Conservation (phyloP, 2,329 filamentous ascomycete genomes). For the Trichoderma koningii region DNA sequence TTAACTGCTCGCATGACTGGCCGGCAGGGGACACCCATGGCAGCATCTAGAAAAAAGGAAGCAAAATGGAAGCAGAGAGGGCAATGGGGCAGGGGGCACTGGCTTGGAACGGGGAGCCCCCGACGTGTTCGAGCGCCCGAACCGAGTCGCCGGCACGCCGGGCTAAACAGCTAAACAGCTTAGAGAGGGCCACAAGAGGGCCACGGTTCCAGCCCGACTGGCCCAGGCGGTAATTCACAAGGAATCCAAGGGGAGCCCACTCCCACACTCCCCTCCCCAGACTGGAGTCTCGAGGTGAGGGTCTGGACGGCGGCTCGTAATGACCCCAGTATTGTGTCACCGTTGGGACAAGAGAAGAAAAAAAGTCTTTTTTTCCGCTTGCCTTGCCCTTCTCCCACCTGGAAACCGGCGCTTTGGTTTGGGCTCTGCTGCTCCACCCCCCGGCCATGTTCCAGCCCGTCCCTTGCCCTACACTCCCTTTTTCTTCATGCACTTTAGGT, state of each 20-base stretch:
- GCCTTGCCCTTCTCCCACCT: background rate
- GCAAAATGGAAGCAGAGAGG: conserved; percentile 19
- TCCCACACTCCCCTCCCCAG: conserved; percentile 17
- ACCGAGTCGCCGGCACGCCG: conserved; percentile 23
- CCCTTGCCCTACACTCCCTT: background rate
- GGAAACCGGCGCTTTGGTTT: conserved; percentile 25
- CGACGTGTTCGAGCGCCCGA: conserved; percentile 26
- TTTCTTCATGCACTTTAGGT: too few species aligned
- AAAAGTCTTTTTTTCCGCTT: background rate
- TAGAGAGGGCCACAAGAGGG: background rate
- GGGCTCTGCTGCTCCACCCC: conserved; percentile 22
- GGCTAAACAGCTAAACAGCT: conserved; percentile 17
- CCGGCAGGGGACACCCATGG: conserved; percentile 17
- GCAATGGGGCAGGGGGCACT: conserved; percentile 8
- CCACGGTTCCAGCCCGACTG: conserved; percentile 25
- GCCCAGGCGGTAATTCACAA: conserved; percentile 18
- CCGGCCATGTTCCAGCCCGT: conserved; percentile 1
- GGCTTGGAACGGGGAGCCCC: conserved; percentile 16
- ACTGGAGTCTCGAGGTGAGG: background rate
- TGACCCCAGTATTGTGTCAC: conserved; percentile 26
- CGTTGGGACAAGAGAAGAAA: conserved; percentile 1
- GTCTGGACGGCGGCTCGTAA: conserved; percentile 3
- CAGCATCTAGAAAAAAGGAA: conserved; percentile 23
- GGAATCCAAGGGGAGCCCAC: conserved; percentile 12
- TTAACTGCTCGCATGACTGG: conserved; percentile 25